phyloP scores from a whole-genome alignment of 129 eudicot genomes.

The Scalesia atractyloides region DNA sequence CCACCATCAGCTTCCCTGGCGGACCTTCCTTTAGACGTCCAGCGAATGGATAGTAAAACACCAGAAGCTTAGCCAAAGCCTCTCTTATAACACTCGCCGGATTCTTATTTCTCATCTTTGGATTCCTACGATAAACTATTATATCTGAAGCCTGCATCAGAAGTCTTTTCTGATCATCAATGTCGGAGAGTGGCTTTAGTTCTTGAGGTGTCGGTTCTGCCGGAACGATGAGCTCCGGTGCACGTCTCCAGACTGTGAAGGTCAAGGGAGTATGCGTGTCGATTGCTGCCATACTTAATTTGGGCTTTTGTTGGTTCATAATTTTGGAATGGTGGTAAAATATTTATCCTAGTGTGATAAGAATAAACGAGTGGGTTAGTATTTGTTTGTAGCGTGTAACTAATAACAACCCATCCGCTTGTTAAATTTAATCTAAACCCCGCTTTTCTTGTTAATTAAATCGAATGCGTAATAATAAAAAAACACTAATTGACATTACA shows the following conservation, averaged over 20 bases:
- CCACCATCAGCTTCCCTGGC: conserved; percentile 38
- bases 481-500: too few relatives aligned
- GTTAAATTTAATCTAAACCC: too few relatives aligned
- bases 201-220: conserved; percentile 40
- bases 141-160: not conserved
- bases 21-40: conserved; percentile 41
- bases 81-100: conserved; percentile 27
- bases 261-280: not conserved
- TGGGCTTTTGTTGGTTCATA: not conserved
- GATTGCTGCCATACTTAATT: conserved; percentile 5
- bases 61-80: conserved; percentile 27
- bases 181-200: conserved; percentile 46
- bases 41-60: conserved; percentile 30
- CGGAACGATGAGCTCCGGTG: conserved; percentile 28
- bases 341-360: too few relatives aligned
- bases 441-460: too few relatives aligned
- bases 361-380: too few relatives aligned
- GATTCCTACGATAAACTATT: conserved; percentile 5
- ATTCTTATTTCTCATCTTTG: conserved; percentile 20
- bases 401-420: too few relatives aligned
- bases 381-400: too few relatives aligned
- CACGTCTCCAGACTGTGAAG: conserved; percentile 23
- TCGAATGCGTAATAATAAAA: too few relatives aligned
- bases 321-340: not conserved
- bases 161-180: conserved; percentile 19